These are phyloP conservation scores for Detonula confervacea DNA, from an alignment of 352 stramenopile species.

Conservation along the genomic window DNA sequence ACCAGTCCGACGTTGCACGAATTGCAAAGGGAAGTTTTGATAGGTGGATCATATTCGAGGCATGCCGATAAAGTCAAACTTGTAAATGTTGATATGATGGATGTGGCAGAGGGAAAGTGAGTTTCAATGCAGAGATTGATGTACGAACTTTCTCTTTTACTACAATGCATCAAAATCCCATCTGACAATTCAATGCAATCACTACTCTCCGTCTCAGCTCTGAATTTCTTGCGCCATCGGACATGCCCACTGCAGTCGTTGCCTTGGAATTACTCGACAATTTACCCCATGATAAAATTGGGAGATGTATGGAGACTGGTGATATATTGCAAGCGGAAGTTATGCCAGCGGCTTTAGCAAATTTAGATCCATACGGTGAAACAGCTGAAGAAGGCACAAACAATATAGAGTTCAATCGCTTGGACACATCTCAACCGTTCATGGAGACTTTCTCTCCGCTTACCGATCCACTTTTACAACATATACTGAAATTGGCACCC, in stretches of 20 bases:
- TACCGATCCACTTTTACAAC: conserved; percentile 65
- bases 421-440: conserved; percentile 24
- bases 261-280: conserved; percentile 83
- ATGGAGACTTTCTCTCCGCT: conserved; percentile 70
- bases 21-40: conserved; percentile 64
- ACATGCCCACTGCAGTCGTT: conserved; percentile 68
- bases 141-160: background rate
- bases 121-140: background rate
- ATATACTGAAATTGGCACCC: conserved; percentile 58
- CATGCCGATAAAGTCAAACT: conserved; percentile 73
- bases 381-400: background rate
- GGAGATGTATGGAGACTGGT: conserved; percentile 43
- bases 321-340: conserved; percentile 72
- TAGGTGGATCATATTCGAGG: conserved; percentile 12
- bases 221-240: conserved; percentile 54
- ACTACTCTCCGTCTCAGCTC: conserved; percentile 23
- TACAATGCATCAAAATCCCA: too few relatives aligned
- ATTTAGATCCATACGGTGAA: background rate
- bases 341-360: background rate
- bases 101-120: conserved; percentile 74
- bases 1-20: conserved; percentile 70
- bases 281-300: conserved; percentile 82
- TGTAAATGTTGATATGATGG: conserved; percentile 67
- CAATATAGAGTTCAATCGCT: background rate
- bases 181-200: too few relatives aligned